phyloP scores from a whole-genome alignment of 108 stramenopile species.

The Chaetoceros muelleri region DNA sequence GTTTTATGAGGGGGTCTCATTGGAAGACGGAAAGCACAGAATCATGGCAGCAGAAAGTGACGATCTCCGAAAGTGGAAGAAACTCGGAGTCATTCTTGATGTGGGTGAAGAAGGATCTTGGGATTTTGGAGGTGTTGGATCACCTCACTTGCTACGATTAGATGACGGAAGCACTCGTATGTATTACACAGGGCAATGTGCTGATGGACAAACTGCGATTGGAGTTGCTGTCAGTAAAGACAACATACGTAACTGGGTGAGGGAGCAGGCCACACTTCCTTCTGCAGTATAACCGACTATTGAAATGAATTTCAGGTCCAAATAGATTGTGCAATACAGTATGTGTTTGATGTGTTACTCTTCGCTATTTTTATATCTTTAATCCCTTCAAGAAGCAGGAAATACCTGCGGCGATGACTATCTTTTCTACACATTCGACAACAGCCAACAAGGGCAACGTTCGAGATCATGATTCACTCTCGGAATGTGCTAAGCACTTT shows the following conservation, averaged over 20 bases:
- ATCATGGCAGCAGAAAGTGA: constrained; percentile 60
- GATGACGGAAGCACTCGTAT: constrained; percentile 81
- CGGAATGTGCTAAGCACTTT: neutral
- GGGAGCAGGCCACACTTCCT: constrained; percentile 21
- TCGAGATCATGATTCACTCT: neutral
- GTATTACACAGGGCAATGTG: constrained; percentile 82
- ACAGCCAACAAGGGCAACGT: too few relatives aligned
- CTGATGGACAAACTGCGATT: constrained; percentile 60
- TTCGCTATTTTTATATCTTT: neutral
- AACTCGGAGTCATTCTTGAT: constrained; percentile 59
- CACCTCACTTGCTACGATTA: constrained; percentile 71
- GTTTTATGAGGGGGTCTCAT: constrained; percentile 73
- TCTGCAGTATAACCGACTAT: constrained; percentile 4
- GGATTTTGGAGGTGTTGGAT: constrained; percentile 70
- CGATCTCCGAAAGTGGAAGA: constrained; percentile 60
- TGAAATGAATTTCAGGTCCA: neutral
- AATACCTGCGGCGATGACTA: too few relatives aligned
- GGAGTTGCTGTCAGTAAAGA: constrained; percentile 48
- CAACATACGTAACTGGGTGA: constrained; percentile 17
- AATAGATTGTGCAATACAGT: neutral
- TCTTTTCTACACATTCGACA: too few relatives aligned
- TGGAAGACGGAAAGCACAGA: constrained; percentile 60
- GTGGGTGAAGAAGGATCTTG: constrained; percentile 51
- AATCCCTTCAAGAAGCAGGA: neutral
- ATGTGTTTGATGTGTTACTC: neutral